These are phyloP conservation scores for Nicotiana paniculata DNA, from an alignment of 257 asterid species.

Conservation along the genomic window DNA sequence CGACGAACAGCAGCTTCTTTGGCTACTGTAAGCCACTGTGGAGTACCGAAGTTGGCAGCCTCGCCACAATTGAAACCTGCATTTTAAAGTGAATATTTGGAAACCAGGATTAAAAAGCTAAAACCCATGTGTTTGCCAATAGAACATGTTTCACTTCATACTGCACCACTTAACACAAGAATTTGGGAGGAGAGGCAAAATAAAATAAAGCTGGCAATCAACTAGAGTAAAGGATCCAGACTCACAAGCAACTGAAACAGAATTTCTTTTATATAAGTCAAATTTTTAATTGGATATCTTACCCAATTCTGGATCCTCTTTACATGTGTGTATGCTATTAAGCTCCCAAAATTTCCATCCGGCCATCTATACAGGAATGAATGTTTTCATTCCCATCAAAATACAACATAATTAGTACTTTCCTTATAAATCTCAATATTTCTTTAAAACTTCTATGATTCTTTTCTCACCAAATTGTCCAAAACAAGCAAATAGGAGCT, in stretches of 20 bases:
- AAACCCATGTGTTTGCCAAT: background rate
- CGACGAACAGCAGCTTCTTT: constrained; percentile 98
- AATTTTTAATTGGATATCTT: background rate
- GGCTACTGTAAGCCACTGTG: constrained; percentile 91
- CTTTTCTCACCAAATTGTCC: background rate
- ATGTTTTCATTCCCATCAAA: background rate
- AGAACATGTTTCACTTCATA: background rate
- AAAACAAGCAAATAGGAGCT: background rate
- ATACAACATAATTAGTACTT: background rate
- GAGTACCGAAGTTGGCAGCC: constrained; percentile 98
- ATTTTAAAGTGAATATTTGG: constrained; percentile 1
- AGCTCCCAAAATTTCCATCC: background rate
- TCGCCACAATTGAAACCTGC: constrained; percentile 97
- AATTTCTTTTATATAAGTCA: background rate
- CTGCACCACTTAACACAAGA: background rate
- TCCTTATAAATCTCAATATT: background rate
- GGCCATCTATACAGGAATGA: background rate
- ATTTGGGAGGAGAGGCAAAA: background rate
- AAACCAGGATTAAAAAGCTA: background rate
- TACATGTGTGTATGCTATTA: no score
- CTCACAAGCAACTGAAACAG: background rate
- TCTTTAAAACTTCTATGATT: background rate
- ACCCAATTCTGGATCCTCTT: background rate
- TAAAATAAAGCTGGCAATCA: background rate
- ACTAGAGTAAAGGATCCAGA: background rate